Conservation (phyloP, 2,329 filamentous ascomycete species). For the Beauveria bassiana region DNA sequence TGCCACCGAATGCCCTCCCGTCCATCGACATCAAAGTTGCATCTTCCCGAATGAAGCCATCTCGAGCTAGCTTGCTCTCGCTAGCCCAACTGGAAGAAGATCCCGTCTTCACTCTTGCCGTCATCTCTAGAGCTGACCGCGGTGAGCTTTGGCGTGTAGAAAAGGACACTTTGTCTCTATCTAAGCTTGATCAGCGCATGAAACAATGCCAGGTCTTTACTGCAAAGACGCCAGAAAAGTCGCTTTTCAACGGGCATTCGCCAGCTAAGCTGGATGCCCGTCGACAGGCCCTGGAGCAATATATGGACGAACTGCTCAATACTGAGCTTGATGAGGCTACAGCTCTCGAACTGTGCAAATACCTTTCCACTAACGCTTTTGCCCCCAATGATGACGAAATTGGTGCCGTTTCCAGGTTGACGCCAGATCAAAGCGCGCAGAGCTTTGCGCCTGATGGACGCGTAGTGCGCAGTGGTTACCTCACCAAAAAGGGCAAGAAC, state of each 20-base stretch:
- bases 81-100: slow-evolving; percentile 80
- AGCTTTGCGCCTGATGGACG: slow-evolving; percentile 53
- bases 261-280: slow-evolving; percentile 89
- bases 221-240: slow-evolving; percentile 73
- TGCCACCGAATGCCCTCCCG: slow-evolving; percentile 82
- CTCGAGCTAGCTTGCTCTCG: slow-evolving; percentile 74
- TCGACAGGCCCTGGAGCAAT: slow-evolving; percentile 69
- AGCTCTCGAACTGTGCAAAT: slow-evolving; percentile 77
- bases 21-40: slow-evolving; percentile 81
- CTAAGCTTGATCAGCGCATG: slow-evolving; percentile 73
- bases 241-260: slow-evolving; percentile 83
- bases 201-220: slow-evolving; percentile 66
- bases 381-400: slow-evolving; percentile 54
- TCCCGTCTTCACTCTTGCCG: slow-evolving; percentile 83
- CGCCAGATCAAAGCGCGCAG: slow-evolving; percentile 23
- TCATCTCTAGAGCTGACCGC: slow-evolving; percentile 68
- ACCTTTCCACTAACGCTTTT: slow-evolving; percentile 64
- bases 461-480: slow-evolving; percentile 74
- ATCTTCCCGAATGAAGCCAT: slow-evolving; percentile 91
- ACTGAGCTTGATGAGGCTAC: slow-evolving; percentile 70
- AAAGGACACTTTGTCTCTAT: slow-evolving; percentile 76
- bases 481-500: slow-evolving; percentile 96
- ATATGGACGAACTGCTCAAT: slow-evolving; percentile 79
- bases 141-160: slow-evolving; percentile 89
- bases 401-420: slow-evolving; percentile 18